Evolutionary conservation across 257 asterid species (phyloP).

Genomic region (Verbascum thapsus): DNA sequence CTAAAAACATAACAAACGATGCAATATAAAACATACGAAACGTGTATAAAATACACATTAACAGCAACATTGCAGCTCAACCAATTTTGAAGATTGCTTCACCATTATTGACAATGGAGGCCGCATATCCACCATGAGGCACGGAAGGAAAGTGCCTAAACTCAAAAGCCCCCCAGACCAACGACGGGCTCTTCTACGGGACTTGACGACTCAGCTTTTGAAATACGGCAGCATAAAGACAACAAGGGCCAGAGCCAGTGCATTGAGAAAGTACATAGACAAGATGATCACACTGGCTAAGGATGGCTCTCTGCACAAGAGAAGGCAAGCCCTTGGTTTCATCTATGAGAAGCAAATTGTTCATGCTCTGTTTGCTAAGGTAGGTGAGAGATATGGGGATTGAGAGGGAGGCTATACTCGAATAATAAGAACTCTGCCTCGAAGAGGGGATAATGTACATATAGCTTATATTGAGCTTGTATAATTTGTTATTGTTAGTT

Average conservation of each 20-base stretch:
- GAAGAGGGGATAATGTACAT: slow-evolving; percentile 90
- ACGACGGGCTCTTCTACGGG: slow-evolving; percentile 81
- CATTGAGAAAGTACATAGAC: slow-evolving; percentile 83
- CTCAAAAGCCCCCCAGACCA: slow-evolving; percentile 96
- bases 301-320: slow-evolving; percentile 90
- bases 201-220: slow-evolving; percentile 85
- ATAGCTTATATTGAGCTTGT: slow-evolving; percentile 94
- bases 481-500: no score
- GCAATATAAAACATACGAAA: no score
- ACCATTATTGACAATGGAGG: slow-evolving; percentile 57
- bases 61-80: slow-evolving; percentile 46
- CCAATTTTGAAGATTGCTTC: slow-evolving; percentile 53
- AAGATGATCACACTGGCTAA: slow-evolving; percentile 93
- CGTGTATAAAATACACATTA: no score
- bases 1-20: no score
- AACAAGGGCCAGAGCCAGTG: slow-evolving; percentile 92
- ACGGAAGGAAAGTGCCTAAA: slow-evolving; percentile 95
- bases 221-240: slow-evolving; percentile 93
- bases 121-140: slow-evolving; percentile 80
- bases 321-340: slow-evolving; percentile 95
- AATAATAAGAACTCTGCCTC: slow-evolving; percentile 83
- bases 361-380: slow-evolving; percentile 96
- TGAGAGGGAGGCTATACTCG: slow-evolving; percentile 95
- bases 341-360: slow-evolving; percentile 92
- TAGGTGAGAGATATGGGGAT: slow-evolving; percentile 79